Evolutionary conservation across 2,329 filamentous ascomycete species (phyloP).

Genomic region (Sporothrix brasiliensis): DNA sequence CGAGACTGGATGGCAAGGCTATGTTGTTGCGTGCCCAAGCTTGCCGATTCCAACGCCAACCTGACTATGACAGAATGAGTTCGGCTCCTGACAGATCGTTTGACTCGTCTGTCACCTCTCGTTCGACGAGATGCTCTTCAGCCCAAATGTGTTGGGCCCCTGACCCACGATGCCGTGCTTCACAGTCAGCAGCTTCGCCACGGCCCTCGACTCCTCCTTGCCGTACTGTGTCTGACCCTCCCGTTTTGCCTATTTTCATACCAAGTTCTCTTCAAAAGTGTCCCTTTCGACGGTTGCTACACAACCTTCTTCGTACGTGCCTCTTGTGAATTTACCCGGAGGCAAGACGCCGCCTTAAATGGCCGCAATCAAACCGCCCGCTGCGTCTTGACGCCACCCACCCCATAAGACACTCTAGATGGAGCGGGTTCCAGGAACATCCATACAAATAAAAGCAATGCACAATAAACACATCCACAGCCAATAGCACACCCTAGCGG

Average conservation of each 20-base stretch:
- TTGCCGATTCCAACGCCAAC: neutral
- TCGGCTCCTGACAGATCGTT: neutral
- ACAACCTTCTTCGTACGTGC: neutral
- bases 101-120: neutral
- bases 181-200: neutral
- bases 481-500: neutral
- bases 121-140: neutral
- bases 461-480: neutral
- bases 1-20: too few relatives aligned
- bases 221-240: neutral
- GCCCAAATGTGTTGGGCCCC: neutral
- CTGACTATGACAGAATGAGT: neutral
- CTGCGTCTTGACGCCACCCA: neutral
- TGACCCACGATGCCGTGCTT: neutral
- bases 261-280: neutral
- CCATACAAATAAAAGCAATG: neutral
- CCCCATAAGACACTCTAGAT: neutral
- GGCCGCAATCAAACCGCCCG: slow-evolving; percentile 16
- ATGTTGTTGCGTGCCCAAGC: neutral
- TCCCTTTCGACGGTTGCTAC: neutral
- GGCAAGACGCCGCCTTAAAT: slow-evolving; percentile 18
- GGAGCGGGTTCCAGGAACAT: neutral
- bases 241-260: neutral
- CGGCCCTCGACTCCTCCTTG: neutral
- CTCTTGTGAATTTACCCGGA: slow-evolving; percentile 14